Base-by-base conservation (phyloP, 371 early-diverging fungal genomes). In the Polyrhizophydium stewartii region DNA sequence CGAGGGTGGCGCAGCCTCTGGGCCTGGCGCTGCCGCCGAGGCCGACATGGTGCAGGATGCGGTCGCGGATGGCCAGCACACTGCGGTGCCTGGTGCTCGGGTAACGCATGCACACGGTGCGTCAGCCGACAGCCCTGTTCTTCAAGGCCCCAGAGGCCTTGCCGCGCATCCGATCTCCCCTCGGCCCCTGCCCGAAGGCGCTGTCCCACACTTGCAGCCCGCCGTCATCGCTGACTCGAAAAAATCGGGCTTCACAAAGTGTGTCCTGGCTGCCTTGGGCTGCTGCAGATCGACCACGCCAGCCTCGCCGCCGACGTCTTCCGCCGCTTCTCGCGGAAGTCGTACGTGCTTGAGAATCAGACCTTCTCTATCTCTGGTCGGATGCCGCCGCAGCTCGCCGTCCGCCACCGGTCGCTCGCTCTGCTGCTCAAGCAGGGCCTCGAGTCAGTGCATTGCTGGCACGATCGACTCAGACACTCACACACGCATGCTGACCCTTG, bases 241-340 rank as follows among this genome's bases (percentile, higher is more conserved):
- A n/a, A n/a, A n/a, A 13, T 1, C 46, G 1, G 9, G 12, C 2
- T 19, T 16, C 58, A 3, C 43, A n/a, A 21, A 5, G 24, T 28
- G n/a, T 75, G 76, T 57, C 61, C 68, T 2, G 65, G 65, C 7
- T 75, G 76, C 46, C 58, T 70, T 25, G 72, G 72, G 7, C 63
- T 75, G 13, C 56, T 75, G 24, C 65, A 68, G n/a, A 25, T n/a
- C 50, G 43, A 58, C 43, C 55, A 49, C 55, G 33, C 10, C 28
- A 32, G 37, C 24, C 22, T 69, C 7, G 63, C 65, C 17, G 51
- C 30, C 28, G 30, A 28, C n/a, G 67, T 67, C 1, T 22, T 25
- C 13, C 45, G 33, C 13, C 17, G 35, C 43, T 59, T 60, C 22
- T 2, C 24, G 16, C 32, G 22, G 28, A 37, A 68, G 40, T 55